These are phyloP conservation scores for Sutorius australiensis DNA, from an alignment of 768 basidiomycete genomes.

Conservation along the genomic window DNA sequence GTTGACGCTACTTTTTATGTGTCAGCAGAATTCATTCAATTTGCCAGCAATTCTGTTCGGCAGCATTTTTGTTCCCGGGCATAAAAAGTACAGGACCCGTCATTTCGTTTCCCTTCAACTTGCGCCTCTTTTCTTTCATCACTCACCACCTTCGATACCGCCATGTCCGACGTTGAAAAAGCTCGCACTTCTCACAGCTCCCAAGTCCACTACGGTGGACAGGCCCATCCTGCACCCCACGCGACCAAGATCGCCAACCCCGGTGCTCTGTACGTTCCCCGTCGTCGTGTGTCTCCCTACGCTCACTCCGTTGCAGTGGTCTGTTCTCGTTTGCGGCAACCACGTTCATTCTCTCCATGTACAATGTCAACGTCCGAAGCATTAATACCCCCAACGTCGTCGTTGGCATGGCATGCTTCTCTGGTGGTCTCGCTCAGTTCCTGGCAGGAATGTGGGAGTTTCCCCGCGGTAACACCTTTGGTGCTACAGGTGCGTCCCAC, in stretches of 20 bases:
- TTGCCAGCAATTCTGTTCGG: constrained; percentile 15
- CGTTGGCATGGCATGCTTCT: constrained; percentile 82
- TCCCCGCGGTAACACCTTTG: constrained; percentile 64
- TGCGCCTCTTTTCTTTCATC: background rate
- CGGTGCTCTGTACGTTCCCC: constrained; percentile 28
- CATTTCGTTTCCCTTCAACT: background rate
- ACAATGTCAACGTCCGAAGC: constrained; percentile 57
- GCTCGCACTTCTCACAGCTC: constrained; percentile 18
- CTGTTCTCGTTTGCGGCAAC: constrained; percentile 83
- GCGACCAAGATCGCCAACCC: constrained; percentile 54
- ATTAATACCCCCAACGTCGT: constrained; percentile 63
- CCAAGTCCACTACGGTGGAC: constrained; percentile 18
- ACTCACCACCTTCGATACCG: background rate
- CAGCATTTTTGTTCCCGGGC: constrained; percentile 2
- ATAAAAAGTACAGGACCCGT: constrained; percentile 16
- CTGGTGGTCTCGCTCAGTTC: constrained; percentile 81
- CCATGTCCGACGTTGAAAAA: constrained; percentile 39
- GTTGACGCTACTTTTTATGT: background rate
- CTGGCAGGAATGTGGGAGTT: constrained; percentile 91
- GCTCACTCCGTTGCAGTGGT: constrained; percentile 43
- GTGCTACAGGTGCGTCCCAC: constrained; percentile 57
- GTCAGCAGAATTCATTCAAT: constrained; percentile 24
- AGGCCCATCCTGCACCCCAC: constrained; percentile 23
- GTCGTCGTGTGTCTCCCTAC: background rate
- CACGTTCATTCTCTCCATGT: constrained; percentile 73